phyloP scores from a whole-genome alignment of 2,329 filamentous ascomycete species.

The Lasiodiplodia sp. region DNA sequence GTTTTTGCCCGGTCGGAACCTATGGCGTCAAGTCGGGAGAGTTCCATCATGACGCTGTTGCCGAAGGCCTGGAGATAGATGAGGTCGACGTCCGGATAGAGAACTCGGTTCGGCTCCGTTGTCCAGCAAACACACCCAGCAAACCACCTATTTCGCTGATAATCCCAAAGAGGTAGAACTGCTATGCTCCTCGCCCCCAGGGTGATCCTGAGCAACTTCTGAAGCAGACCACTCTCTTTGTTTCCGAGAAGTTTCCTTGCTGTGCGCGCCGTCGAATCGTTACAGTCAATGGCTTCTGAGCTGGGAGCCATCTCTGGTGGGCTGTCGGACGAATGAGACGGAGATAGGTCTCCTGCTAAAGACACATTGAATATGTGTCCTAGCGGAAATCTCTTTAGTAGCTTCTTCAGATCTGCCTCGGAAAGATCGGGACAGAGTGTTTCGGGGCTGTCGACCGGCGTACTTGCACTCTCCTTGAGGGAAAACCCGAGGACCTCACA shows the following conservation, averaged over 20 bases:
- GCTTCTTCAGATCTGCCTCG: slow-evolving; percentile 43
- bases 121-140: slow-evolving; percentile 49
- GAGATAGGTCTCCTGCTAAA: slow-evolving; percentile 26
- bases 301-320: neutral
- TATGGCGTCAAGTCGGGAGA: slow-evolving; percentile 48
- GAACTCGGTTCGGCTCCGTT: slow-evolving; percentile 46
- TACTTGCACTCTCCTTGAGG: neutral
- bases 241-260: no score
- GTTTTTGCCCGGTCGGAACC: slow-evolving; percentile 58
- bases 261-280: neutral
- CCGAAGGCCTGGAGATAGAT: slow-evolving; percentile 49
- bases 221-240: neutral
- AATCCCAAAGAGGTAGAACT: slow-evolving; percentile 50
- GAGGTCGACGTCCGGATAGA: slow-evolving; percentile 47
- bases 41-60: slow-evolving; percentile 47
- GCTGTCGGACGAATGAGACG: neutral
- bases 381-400: slow-evolving; percentile 44
- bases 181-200: slow-evolving; percentile 48
- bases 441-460: slow-evolving; percentile 27
- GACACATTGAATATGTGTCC: slow-evolving; percentile 50
- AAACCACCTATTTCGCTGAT: slow-evolving; percentile 48
- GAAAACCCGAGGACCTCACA: slow-evolving; percentile 41
- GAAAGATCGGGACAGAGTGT: slow-evolving; percentile 31
- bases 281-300: neutral
- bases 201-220: slow-evolving; percentile 9